Evolutionary conservation across 2,329 filamentous ascomycete genomes (phyloP), one percentile per base, ranked within the genome.

Genomic region (Periconia sp.): DNA sequence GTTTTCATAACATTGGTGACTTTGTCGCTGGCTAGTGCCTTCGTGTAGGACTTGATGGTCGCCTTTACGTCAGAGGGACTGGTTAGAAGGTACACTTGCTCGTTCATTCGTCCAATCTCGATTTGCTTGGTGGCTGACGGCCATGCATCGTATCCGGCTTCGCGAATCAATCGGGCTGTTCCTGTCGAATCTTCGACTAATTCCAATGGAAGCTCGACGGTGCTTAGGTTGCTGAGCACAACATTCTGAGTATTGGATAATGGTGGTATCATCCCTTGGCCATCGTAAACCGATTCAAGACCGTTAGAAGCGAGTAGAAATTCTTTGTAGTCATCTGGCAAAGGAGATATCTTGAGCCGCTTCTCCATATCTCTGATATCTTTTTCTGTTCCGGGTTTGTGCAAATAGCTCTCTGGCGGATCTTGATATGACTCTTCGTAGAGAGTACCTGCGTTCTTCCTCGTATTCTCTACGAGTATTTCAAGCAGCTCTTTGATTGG

Each of bases 401-500:
- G 33, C 21, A 36, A 36, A 36, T 36, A 36, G 33, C 21, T 36
- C 33, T 36, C 33, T 36, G 33, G 33, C 21, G 33, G 33, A 16
- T 36, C 33, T 36, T 25, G 7, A 36, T 3, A 16, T 25, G 21
- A 9, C 22, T 36, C 22, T 26, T 36, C 13, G 21, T 36, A 36
- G 33, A 25, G 33, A 26, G 21, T 22, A 36, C 22, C 33, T 25
- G 21, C 33, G 21, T 36, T 24, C 33, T 36, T 26, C 33, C 13
- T 25, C 21, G 33, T 36, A 36, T 36, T 36, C 33, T 36, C 33
- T 36, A 36, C 33, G 19, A 36, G 33, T 26, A 26, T 36, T 3
- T 36, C 21, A 23, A 36, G 33, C 33, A 36, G 33, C 33, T 36
- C 33, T 36, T 36, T 36, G 33, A 36, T 36, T 16, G 33, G 33